Conservation (phyloP, 441 rosid species). For the Manihot esculenta region DNA sequence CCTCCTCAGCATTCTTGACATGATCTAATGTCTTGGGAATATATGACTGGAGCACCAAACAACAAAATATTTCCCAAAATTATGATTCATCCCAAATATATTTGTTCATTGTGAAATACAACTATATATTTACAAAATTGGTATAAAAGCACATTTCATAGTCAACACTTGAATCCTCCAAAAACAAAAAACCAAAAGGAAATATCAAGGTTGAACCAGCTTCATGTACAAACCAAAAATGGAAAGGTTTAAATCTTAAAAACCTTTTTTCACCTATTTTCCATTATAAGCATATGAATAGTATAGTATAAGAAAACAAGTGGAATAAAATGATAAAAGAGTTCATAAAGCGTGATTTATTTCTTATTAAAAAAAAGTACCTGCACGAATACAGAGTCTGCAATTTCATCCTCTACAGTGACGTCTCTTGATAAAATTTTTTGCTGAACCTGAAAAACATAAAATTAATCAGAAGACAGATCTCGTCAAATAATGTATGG, state of each 20-base stretch:
- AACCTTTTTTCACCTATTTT: neutral
- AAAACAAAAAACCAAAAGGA: neutral
- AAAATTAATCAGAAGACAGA: constrained; percentile 18
- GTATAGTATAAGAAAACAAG: neutral
- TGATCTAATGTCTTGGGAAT: constrained; percentile 82
- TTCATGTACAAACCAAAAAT: neutral
- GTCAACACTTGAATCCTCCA: neutral
- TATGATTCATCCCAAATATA: neutral
- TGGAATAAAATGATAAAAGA: neutral
- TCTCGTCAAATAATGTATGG: neutral
- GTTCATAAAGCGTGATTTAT: no score
- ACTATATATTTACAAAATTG: neutral
- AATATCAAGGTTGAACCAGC: neutral
- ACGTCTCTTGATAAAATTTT: constrained; percentile 60
- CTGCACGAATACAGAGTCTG: constrained; percentile 90
- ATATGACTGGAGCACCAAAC: constrained; percentile 43
- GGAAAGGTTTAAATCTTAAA: neutral
- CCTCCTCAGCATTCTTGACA: constrained; percentile 72
- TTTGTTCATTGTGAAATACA: neutral
- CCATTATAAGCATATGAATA: neutral
- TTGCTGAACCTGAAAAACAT: constrained; percentile 63
- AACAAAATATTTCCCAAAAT: neutral
- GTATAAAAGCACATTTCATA: neutral
- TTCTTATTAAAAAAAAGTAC: constrained; percentile 21
- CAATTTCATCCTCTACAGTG: constrained; percentile 87